A percentile compares a stretch with the other conserved stretches of the same genome.
Conservation (phyloP, 2,329 filamentous ascomycete genomes). For the Ustilaginoidea virens region DNA sequence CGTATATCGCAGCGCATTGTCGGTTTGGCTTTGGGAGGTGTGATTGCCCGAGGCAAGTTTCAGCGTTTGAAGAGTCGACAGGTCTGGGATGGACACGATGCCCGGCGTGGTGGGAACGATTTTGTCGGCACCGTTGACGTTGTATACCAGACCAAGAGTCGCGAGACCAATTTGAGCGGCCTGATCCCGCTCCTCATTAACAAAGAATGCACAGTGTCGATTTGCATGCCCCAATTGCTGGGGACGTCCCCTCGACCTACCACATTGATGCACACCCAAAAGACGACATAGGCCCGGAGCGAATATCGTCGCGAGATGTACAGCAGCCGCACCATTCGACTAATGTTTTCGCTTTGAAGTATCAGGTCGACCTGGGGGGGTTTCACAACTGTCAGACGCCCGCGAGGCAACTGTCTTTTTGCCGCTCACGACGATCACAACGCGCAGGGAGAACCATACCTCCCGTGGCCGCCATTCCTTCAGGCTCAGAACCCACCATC, state of each 20-base stretch:
- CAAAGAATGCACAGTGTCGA: too few species aligned
- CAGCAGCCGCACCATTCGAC: constrained; percentile 9
- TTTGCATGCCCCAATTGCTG: too few species aligned
- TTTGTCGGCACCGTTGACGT: constrained; percentile 21
- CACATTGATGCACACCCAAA: constrained; percentile 11
- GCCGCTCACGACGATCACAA: neutral
- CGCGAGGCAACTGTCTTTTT: neutral
- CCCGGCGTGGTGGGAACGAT: constrained; percentile 17
- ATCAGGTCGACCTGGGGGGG: constrained; percentile 8
- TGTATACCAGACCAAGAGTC: constrained; percentile 25
- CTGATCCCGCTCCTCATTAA: too few species aligned
- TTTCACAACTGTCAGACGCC: neutral
- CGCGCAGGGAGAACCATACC: constrained; percentile 11
- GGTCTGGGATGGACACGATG: constrained; percentile 19
- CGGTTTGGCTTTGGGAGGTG: constrained; percentile 5
- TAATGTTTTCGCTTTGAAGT: constrained; percentile 12
- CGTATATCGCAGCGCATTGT: constrained; percentile 22
- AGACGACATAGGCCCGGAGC: constrained; percentile 9
- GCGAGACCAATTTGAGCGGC: constrained; percentile 26
- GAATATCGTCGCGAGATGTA: constrained; percentile 6
- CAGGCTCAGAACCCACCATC: constrained; percentile 29
- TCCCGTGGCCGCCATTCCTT: constrained; percentile 21
- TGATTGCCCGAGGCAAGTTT: constrained; percentile 9
- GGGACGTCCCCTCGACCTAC: too few species aligned
- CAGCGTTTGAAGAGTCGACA: constrained; percentile 18